Evolutionary conservation across 257 asterid genomes (phyloP).

Genomic region (Jacaranda copaia): DNA sequence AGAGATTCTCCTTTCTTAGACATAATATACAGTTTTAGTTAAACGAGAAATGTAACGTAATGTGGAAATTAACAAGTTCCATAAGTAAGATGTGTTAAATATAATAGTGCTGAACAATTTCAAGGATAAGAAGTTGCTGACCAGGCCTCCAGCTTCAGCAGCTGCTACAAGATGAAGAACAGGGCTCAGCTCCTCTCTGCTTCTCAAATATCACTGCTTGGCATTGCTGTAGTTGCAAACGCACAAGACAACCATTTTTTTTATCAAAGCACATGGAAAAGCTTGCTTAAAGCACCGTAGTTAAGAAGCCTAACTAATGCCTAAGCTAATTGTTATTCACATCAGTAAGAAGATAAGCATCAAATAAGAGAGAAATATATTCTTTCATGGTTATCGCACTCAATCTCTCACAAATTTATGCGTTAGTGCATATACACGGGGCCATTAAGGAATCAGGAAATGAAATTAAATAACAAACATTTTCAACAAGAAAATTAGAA

Average conservation of each 20-base stretch:
- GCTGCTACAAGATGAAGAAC: slow-evolving; percentile 93
- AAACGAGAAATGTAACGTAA: background rate
- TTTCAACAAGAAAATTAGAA: too few species aligned
- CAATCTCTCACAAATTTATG: background rate
- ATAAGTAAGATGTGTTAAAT: background rate
- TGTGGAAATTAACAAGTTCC: background rate
- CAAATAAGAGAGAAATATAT: slow-evolving; percentile 12
- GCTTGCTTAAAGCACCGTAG: background rate
- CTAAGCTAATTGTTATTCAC: too few species aligned
- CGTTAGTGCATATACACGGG: background rate
- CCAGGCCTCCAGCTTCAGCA: slow-evolving; percentile 98
- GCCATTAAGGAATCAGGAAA: slow-evolving; percentile 20
- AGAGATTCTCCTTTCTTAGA: background rate
- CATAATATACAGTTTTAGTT: background rate
- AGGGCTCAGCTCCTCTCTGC: slow-evolving; percentile 77
- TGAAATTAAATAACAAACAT: background rate
- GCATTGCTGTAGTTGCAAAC: slow-evolving; percentile 85
- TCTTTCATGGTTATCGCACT: slow-evolving; percentile 19
- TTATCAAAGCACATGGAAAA: slow-evolving; percentile 22
- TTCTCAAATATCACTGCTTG: slow-evolving; percentile 78
- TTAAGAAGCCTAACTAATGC: slow-evolving; percentile 20
- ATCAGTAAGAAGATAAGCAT: slow-evolving; percentile 6
- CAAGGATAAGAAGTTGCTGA: slow-evolving; percentile 48
- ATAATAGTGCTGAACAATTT: slow-evolving; percentile 18
- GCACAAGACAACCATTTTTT: slow-evolving; percentile 21